phyloP scores from a whole-genome alignment of 1,284 basidiomycete genomes.

The Porogramme epimiltina region DNA sequence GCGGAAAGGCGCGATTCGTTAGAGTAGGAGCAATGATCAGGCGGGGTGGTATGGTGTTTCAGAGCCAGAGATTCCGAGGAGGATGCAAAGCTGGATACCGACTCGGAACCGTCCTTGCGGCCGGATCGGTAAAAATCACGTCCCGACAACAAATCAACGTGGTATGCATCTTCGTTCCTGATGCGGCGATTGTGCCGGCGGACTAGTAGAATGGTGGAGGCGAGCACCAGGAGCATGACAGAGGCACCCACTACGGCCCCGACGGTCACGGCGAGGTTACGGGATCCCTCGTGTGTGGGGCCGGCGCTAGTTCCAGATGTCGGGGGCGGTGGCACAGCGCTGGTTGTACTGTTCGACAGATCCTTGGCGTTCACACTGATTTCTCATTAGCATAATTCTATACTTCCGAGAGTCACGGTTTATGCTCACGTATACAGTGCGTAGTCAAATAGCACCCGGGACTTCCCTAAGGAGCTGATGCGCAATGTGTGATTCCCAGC shows the following conservation, averaged over 20 bases:
- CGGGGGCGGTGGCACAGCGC: too few species aligned
- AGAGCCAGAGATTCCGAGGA: constrained; percentile 9
- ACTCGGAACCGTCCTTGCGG: not conserved
- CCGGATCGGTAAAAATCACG: not conserved
- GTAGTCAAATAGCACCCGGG: constrained; percentile 20
- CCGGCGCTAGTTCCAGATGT: too few species aligned
- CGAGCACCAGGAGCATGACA: too few species aligned
- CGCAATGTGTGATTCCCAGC: constrained; percentile 15
- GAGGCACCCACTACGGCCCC: too few species aligned
- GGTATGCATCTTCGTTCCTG: not conserved
- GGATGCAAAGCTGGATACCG: not conserved
- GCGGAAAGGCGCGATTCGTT: too few species aligned
- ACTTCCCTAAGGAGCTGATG: constrained; percentile 14
- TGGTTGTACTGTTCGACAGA: too few species aligned
- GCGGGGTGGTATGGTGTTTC: constrained; percentile 1
- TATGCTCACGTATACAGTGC: constrained; percentile 20
- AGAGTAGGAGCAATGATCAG: not conserved
- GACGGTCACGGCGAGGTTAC: too few species aligned
- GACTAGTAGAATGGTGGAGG: not conserved
- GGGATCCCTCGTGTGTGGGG: too few species aligned
- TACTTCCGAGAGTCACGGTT: too few species aligned
- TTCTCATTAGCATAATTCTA: too few species aligned
- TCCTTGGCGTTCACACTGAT: too few species aligned
- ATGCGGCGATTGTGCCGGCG: not conserved
- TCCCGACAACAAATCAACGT: not conserved